Evolutionary conservation across 257 asterid species (phyloP).

Genomic region (Solanum ossicruentum): DNA sequence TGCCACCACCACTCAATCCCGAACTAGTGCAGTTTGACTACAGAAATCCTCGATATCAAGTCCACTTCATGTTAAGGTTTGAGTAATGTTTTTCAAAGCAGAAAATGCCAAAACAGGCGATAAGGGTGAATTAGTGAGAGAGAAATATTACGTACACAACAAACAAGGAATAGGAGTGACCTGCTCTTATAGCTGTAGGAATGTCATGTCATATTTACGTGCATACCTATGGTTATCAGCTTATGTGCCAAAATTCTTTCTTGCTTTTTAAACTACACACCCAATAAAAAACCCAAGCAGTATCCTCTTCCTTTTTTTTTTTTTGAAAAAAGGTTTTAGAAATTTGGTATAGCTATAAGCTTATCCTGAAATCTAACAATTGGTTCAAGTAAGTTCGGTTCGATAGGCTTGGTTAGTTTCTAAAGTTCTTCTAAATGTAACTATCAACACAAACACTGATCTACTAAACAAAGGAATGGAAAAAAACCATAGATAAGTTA

Average conservation of each 20-base stretch:
- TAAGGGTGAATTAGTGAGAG: background rate
- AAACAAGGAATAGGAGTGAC: background rate
- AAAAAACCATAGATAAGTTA: background rate
- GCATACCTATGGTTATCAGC: background rate
- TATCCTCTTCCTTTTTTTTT: background rate
- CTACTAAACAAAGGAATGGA: background rate
- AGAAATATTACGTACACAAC: background rate
- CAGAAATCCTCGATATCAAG: background rate
- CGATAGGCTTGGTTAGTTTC: background rate
- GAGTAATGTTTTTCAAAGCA: background rate
- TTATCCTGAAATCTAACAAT: background rate
- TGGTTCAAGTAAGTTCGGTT: background rate
- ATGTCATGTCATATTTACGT: background rate
- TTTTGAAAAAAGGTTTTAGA: background rate
- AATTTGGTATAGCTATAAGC: background rate
- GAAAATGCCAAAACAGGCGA: background rate
- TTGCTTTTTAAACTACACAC: background rate
- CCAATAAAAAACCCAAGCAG: background rate
- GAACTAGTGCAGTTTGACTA: background rate
- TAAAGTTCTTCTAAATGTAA: background rate
- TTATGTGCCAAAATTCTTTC: background rate
- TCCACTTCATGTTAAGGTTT: background rate
- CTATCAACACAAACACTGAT: background rate
- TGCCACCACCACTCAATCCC: background rate
- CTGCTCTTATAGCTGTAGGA: background rate